Conservation (phyloP, 192 early-diverging fungal species). For the Coemansia nantahalensis region DNA sequence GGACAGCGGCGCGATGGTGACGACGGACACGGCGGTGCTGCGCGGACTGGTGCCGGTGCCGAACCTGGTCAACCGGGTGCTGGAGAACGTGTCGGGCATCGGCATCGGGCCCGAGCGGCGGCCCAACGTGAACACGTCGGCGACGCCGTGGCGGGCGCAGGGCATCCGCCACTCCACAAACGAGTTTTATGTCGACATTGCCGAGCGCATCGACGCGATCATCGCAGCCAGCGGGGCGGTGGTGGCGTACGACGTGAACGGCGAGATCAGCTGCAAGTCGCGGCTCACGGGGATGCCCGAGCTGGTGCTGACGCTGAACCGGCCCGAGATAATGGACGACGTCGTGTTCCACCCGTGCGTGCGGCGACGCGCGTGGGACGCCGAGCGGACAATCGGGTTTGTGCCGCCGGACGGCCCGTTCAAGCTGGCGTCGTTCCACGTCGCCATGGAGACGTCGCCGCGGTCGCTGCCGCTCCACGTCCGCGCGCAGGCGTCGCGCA, state of each 20-base stretch:
- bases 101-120: slow-evolving; percentile 18
- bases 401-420: slow-evolving; percentile 94
- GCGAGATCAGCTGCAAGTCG: slow-evolving; percentile 73
- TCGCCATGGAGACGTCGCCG: slow-evolving; percentile 5
- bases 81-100: slow-evolving; percentile 72
- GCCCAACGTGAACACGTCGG: slow-evolving; percentile 37
- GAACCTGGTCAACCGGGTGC: slow-evolving; percentile 79
- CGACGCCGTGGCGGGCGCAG: slow-evolving; percentile 81
- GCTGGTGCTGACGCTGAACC: slow-evolving; percentile 69
- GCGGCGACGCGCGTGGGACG: slow-evolving; percentile 71
- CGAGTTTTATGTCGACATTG: slow-evolving; percentile 92
- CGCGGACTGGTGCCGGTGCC: slow-evolving; percentile 86
- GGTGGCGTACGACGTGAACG: slow-evolving; percentile 74
- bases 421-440: slow-evolving; percentile 58
- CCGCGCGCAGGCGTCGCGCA: slow-evolving; percentile 8
- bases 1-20: slow-evolving; percentile 85
- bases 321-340: slow-evolving; percentile 72
- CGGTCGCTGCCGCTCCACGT: slow-evolving; percentile 23
- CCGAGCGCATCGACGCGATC: slow-evolving; percentile 86
- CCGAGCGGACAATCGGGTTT: slow-evolving; percentile 79
- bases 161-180: slow-evolving; percentile 88
- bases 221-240: slow-evolving; percentile 66
- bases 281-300: slow-evolving; percentile 82
- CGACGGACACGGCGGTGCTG: slow-evolving; percentile 83
- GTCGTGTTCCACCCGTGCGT: slow-evolving; percentile 91